These are phyloP conservation scores for Singerocomus rubriflavus DNA, from an alignment of 1,284 basidiomycete species.

Conservation along the genomic window DNA sequence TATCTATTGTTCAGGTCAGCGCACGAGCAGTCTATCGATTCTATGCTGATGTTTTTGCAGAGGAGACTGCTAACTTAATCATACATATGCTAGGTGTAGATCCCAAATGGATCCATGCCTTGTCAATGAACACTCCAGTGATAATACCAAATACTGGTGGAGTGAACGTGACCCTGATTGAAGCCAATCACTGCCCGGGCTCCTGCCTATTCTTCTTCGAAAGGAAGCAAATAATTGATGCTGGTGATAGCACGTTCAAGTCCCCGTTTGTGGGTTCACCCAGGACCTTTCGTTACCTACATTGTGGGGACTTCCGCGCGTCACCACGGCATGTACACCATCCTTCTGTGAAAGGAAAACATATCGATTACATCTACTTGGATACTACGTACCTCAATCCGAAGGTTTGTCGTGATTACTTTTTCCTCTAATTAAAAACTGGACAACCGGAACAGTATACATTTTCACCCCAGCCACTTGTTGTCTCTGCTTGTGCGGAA, in stretches of 20 bases:
- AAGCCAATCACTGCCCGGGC: constrained; percentile 97
- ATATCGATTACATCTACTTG: constrained; percentile 86
- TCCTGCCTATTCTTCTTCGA: constrained; percentile 94
- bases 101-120: constrained; percentile 79
- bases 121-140: constrained; percentile 78
- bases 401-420: constrained; percentile 45
- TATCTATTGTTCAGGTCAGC: constrained; percentile 83
- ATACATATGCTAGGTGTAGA: constrained; percentile 88
- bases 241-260: constrained; percentile 77
- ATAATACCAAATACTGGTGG: constrained; percentile 82
- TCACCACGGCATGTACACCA: constrained; percentile 83
- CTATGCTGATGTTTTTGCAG: constrained; percentile 18
- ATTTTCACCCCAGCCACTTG: constrained; percentile 91
- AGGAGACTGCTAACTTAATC: constrained; percentile 85
- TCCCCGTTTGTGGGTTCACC: constrained; percentile 69
- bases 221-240: constrained; percentile 83
- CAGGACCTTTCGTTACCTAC: constrained; percentile 82
- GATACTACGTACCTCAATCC: constrained; percentile 98
- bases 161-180: constrained; percentile 89
- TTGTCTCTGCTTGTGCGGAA: constrained; percentile 89
- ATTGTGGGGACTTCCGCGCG: constrained; percentile 94
- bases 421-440: not conserved
- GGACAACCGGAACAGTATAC: constrained; percentile 59
- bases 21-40: not conserved
- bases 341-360: constrained; percentile 74